These are phyloP conservation scores for Podaxis sp. DNA, from an alignment of 768 basidiomycete genomes.

Conservation along the genomic window DNA sequence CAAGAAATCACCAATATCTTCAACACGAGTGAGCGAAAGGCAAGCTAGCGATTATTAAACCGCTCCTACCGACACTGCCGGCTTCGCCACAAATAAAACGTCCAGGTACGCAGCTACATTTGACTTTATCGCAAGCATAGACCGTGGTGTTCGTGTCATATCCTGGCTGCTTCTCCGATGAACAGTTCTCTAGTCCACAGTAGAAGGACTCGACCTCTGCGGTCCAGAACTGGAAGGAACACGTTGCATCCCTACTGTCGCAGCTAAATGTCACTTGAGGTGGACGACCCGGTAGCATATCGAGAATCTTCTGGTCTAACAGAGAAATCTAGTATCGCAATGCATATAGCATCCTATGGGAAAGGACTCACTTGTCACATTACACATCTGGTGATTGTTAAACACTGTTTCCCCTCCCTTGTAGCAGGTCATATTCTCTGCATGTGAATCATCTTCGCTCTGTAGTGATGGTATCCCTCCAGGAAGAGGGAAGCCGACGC, in stretches of 20 bases:
- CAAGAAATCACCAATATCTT: constrained; percentile 94
- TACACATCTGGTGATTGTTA: constrained; percentile 95
- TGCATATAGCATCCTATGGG: neutral
- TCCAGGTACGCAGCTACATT: constrained; percentile 91
- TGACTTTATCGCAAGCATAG: constrained; percentile 80
- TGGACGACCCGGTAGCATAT: constrained; percentile 83
- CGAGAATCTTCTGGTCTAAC: constrained; percentile 90
- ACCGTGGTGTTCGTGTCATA: constrained; percentile 70
- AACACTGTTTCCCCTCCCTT: constrained; percentile 91
- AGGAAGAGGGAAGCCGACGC: constrained; percentile 70
- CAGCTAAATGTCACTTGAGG: constrained; percentile 98
- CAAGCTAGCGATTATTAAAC: neutral
- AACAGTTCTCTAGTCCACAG: constrained; percentile 79
- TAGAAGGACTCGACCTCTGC: constrained; percentile 94
- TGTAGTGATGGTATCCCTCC: constrained; percentile 22
- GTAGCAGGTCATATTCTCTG: constrained; percentile 82
- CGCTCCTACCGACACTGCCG: constrained; percentile 79
- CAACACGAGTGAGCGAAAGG: neutral
- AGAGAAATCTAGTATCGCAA: neutral
- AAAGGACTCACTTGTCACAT: constrained; percentile 84
- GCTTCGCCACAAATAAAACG: constrained; percentile 95
- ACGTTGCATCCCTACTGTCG: constrained; percentile 57
- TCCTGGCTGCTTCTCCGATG: constrained; percentile 40
- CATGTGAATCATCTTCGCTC: constrained; percentile 3
- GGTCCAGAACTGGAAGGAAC: constrained; percentile 98